phyloP scores from a whole-genome alignment of 2,329 filamentous ascomycete species.

The Alternaria burnsii region DNA sequence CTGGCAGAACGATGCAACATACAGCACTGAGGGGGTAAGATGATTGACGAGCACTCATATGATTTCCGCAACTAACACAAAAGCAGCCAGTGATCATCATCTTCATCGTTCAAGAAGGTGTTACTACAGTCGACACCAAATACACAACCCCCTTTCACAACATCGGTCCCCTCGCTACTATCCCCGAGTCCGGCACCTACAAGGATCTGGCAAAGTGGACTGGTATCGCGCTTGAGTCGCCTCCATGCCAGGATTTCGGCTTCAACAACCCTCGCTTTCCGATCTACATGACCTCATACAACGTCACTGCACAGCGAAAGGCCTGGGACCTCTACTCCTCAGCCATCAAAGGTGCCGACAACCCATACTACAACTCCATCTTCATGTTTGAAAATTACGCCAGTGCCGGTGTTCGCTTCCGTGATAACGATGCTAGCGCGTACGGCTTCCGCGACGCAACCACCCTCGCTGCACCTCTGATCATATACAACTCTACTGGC shows the following conservation, averaged over 20 bases:
- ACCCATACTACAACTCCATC: conserved; percentile 49
- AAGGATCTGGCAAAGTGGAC: conserved; percentile 35
- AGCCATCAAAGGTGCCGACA: conserved; percentile 37
- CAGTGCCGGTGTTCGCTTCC: conserved; percentile 51
- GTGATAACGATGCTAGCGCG: not conserved
- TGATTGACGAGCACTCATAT: not conserved
- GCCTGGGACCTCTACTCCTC: conserved; percentile 52
- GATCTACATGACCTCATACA: conserved; percentile 39
- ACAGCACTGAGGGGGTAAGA: conserved; percentile 3
- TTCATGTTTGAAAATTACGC: conserved; percentile 68
- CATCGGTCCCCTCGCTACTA: conserved; percentile 23
- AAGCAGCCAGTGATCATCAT: conserved; percentile 21
- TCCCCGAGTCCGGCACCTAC: conserved; percentile 29
- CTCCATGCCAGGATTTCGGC: conserved; percentile 38
- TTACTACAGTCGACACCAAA: conserved; percentile 23
- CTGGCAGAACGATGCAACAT: conserved; percentile 30
- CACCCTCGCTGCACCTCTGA: conserved; percentile 30
- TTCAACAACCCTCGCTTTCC: conserved; percentile 38
- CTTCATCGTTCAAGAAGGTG: conserved; percentile 39
- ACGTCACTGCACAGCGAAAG: conserved; percentile 47
- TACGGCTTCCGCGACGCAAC: conserved; percentile 53
- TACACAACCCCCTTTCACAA: conserved; percentile 35
- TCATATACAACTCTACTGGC: conserved; percentile 27
- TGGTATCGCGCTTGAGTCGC: conserved; percentile 31
- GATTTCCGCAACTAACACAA: not conserved